These are phyloP conservation scores for Ascocoryne sarcoides DNA, from an alignment of 2,329 filamentous ascomycete species.

Conservation along the genomic window DNA sequence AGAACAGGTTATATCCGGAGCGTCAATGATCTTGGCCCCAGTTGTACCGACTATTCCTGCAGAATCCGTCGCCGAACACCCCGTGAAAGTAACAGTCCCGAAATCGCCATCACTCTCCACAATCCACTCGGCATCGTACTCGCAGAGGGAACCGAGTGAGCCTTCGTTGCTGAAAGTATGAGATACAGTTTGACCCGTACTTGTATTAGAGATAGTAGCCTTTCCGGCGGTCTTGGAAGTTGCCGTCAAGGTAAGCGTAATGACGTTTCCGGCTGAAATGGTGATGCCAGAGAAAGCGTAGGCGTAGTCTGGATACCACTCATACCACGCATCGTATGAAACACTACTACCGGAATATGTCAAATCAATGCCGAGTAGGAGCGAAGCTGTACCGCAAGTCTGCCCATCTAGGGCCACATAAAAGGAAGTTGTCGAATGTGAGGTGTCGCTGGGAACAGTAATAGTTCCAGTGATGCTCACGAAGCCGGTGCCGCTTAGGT, in stretches of 20 bases:
- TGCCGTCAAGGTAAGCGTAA: slow-evolving; percentile 31
- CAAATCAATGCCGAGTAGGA: slow-evolving; percentile 50
- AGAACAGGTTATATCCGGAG: background rate
- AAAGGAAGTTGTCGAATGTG: too few relatives aligned
- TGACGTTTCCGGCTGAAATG: slow-evolving; percentile 35
- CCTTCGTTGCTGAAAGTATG: slow-evolving; percentile 30
- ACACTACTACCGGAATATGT: too few relatives aligned
- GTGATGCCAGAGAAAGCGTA: slow-evolving; percentile 25
- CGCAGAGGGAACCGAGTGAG: slow-evolving; percentile 30
- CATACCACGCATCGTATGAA: background rate
- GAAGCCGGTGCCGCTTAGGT: too few relatives aligned
- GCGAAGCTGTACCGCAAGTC: slow-evolving; percentile 41
- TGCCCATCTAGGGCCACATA: too few relatives aligned
- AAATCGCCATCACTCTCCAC: slow-evolving; percentile 43
- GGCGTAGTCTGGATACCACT: background rate
- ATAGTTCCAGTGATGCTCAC: too few relatives aligned
- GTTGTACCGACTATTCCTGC: background rate
- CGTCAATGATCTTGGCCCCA: background rate
- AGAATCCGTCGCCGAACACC: background rate
- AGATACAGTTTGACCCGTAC: slow-evolving; percentile 34
- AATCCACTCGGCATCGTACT: slow-evolving; percentile 41
- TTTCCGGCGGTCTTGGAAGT: slow-evolving; percentile 32
- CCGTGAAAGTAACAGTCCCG: slow-evolving; percentile 7
- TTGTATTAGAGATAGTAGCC: slow-evolving; percentile 37
- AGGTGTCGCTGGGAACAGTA: slow-evolving; percentile 40